Base-by-base conservation (phyloP, 805 yeast species). In the Wickerhamiella azyma region DNA sequence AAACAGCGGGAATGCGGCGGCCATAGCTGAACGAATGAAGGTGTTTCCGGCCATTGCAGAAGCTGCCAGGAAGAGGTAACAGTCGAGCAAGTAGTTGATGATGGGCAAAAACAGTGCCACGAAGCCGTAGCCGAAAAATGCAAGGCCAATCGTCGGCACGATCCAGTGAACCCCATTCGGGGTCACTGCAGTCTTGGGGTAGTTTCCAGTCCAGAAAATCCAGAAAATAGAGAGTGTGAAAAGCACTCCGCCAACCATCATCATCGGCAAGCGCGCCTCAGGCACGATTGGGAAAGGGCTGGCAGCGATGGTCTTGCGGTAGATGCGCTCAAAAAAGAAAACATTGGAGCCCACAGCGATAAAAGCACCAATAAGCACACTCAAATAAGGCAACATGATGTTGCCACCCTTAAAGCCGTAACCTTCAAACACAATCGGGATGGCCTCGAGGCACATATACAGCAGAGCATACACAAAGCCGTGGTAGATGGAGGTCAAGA, bases 141-240 rank as follows among this genome's bases (percentile, higher is more conserved):
- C 49, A 50, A 84, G 81, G 28, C 82, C 76, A 29, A 75, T 64
- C 2, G 82, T 72, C 35, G 94, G 92, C n/a, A 75, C 83, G 54
- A 77, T 79, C 89, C 92, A 86, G 59, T 79, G 94, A 35, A 85
- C 75, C 9, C 44, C 44, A 16, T 41, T 21, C 11, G 44, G 44
- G 40, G 63, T 62, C 33, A 78, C 62, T 2, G 44, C 24, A 37
- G 63, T 62, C 32, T 78, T 62, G 41, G 74, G 79, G 62, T 78
- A 86, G 52, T 75, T 72, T 58, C 94, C 95, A 10, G 88, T 69
- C 95, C 96, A 86, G 48, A 84, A 76, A 58, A 86, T 69, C 94
- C 94, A 84, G 55, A 86, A 70, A 50, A 86, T 67, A 45, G 95
- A 95, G 47, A 77, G 67, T 30, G 89, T 80, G 66, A 85, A 84